Percentiles rank a stretch among this genome's conserved stretches.
phyloP scores from a whole-genome alignment of 257 asterid species.

The Capsicum rhomboideum region DNA sequence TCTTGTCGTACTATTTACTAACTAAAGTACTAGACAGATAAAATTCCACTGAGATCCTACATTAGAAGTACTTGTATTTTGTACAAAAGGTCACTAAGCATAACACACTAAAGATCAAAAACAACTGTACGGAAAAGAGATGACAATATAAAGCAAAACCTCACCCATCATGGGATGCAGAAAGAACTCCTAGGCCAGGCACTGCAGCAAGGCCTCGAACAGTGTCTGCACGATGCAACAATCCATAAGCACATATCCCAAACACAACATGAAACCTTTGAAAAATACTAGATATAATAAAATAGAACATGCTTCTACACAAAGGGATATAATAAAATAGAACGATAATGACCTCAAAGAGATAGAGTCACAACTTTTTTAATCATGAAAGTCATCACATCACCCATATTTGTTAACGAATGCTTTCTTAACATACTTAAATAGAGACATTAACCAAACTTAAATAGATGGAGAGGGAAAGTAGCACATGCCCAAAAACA shows the following conservation, averaged over 20 bases:
- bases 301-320: not conserved
- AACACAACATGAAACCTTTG: not conserved
- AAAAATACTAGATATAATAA: not conserved
- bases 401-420: not conserved
- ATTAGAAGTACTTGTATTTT: not conserved
- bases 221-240: constrained; percentile 52
- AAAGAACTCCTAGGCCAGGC: constrained; percentile 80
- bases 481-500: not conserved
- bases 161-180: constrained; percentile 99
- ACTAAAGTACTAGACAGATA: not conserved
- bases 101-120: not conserved
- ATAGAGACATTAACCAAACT: not conserved
- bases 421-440: not conserved
- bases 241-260: not conserved
- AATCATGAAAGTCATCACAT: not conserved
- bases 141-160: not conserved
- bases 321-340: not conserved
- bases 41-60: not conserved
- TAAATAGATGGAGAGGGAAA: not conserved
- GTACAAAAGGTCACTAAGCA: not conserved
- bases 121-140: not conserved
- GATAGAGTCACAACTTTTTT: not conserved
- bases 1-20: not conserved
- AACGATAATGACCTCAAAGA: not conserved
- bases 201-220: constrained; percentile 84